Percentiles rank a stretch among this genome's conserved stretches.
These are phyloP conservation scores for Xerocomus minutiporus DNA, from an alignment of 1,284 basidiomycete genomes.

Conservation along the genomic window DNA sequence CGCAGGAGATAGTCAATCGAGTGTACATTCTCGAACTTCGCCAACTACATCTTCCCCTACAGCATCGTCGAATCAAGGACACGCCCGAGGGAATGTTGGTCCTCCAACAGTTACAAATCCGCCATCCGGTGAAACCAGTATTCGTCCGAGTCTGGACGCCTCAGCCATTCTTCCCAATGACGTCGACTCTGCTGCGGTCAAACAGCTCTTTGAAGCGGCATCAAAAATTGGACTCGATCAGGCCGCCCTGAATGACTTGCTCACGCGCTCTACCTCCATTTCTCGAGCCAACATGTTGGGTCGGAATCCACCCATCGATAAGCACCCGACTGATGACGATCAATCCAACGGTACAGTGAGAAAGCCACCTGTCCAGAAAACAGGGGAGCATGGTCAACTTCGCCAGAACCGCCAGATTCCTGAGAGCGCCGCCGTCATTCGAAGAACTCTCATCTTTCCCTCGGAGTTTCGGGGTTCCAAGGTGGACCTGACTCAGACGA, in stretches of 20 bases:
- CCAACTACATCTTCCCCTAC: slow-evolving; percentile 30
- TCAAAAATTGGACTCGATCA: slow-evolving; percentile 70
- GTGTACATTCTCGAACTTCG: slow-evolving; percentile 30
- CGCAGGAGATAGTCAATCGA: slow-evolving; percentile 31
- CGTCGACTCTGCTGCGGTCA: slow-evolving; percentile 41
- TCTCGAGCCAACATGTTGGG: slow-evolving; percentile 41
- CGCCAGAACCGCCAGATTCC: slow-evolving; percentile 38
- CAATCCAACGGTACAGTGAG: slow-evolving; percentile 28
- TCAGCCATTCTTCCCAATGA: slow-evolving; percentile 15
- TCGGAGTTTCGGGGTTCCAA: slow-evolving; percentile 55
- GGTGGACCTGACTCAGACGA: slow-evolving; percentile 48
- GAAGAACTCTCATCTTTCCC: slow-evolving; percentile 73
- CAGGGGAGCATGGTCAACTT: slow-evolving; percentile 37
- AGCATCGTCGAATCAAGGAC: slow-evolving; percentile 32
- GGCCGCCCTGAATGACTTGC: slow-evolving; percentile 60
- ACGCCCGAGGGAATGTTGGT: slow-evolving; percentile 20
- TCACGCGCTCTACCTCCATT: slow-evolving; percentile 65
- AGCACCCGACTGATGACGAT: slow-evolving; percentile 36
- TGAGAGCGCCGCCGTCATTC: slow-evolving; percentile 51
- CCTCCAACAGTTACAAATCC: slow-evolving; percentile 5
- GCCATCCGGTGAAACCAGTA: slow-evolving; percentile 14
- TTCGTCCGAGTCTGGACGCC: slow-evolving; percentile 27
- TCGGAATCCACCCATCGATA: slow-evolving; percentile 28
- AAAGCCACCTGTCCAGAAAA: slow-evolving; percentile 37
- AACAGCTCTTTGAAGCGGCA: slow-evolving; percentile 72